phyloP scores from a whole-genome alignment of 768 basidiomycete species.

The Suillus cothurnatus region DNA sequence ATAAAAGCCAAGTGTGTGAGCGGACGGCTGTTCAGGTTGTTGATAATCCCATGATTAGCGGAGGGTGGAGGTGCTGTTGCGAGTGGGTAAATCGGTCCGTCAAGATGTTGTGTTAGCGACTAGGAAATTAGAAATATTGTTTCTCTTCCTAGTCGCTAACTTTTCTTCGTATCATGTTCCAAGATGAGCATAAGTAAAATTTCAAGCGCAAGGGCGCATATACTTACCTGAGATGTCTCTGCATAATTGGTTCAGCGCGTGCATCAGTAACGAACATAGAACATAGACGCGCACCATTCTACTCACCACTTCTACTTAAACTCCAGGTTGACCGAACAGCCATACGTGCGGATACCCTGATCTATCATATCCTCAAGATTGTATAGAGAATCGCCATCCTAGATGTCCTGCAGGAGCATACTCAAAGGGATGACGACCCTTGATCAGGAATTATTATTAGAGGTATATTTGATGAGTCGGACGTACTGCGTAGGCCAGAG shows the following conservation, averaged over 20 bases:
- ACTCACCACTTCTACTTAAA: constrained; percentile 37
- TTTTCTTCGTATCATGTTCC: background rate
- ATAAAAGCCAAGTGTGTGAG: constrained; percentile 16
- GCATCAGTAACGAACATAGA: background rate
- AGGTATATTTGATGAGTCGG: constrained; percentile 26
- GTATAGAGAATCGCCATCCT: constrained; percentile 38
- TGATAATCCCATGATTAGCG: background rate
- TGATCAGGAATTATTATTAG: constrained; percentile 16
- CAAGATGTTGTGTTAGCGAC: constrained; percentile 14
- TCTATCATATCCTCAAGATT: constrained; percentile 42
- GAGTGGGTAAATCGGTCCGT: constrained; percentile 14
- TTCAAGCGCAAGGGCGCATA: background rate
- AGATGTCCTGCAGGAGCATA: constrained; percentile 39
- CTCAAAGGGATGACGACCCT: constrained; percentile 36
- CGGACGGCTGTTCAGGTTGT: constrained; percentile 28
- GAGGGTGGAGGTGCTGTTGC: constrained; percentile 3
- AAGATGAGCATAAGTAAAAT: background rate
- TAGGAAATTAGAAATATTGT: background rate
- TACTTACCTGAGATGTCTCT: constrained; percentile 20
- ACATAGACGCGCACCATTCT: constrained; percentile 23
- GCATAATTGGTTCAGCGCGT: constrained; percentile 8
- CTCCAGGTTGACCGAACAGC: constrained; percentile 38
- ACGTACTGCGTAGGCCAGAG: constrained; percentile 46
- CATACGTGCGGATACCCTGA: constrained; percentile 35
- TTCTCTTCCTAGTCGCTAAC: no score